A percentile compares a stretch with the other conserved stretches of the same genome.
phyloP scores from a whole-genome alignment of 1,139 yeast genomes.

The Cylindricascospora bacillispora region DNA sequence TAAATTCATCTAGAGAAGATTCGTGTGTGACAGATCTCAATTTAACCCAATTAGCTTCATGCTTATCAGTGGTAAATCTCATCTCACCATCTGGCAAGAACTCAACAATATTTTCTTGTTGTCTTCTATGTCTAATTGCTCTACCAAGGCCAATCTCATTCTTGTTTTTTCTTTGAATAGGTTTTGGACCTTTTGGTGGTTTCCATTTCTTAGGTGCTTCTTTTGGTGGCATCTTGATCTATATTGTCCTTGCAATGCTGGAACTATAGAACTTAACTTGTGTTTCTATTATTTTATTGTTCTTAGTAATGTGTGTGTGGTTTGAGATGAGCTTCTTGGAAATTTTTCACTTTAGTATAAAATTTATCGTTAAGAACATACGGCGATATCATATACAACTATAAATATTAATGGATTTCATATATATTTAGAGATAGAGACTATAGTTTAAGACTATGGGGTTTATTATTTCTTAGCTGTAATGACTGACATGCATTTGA shows the following conservation, averaged over 20 bases:
- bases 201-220: conserved; percentile 41
- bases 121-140: conserved; percentile 64
- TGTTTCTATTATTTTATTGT: too few species aligned
- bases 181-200: conserved; percentile 86
- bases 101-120: conserved; percentile 55
- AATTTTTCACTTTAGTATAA: too few species aligned
- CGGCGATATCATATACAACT: too few species aligned
- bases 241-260: too few species aligned
- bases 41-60: conserved; percentile 81
- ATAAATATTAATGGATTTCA: too few species aligned
- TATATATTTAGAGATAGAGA: too few species aligned
- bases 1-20: conserved; percentile 83
- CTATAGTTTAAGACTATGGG: too few species aligned
- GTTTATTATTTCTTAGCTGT: conserved; percentile 56
- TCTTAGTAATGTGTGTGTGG: too few species aligned
- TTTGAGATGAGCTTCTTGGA: too few species aligned
- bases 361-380: too few species aligned
- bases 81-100: conserved; percentile 75
- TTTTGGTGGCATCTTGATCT: conserved; percentile 37
- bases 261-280: too few species aligned
- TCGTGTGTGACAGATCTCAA: conserved; percentile 91
- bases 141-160: conserved; percentile 80
- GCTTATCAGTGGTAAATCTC: conserved; percentile 72
- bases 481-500: conserved; percentile 85
- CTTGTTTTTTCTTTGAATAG: conserved; percentile 71